Base-by-base conservation (phyloP, 2,329 filamentous ascomycete genomes). In the Penicillium sumatraense region DNA sequence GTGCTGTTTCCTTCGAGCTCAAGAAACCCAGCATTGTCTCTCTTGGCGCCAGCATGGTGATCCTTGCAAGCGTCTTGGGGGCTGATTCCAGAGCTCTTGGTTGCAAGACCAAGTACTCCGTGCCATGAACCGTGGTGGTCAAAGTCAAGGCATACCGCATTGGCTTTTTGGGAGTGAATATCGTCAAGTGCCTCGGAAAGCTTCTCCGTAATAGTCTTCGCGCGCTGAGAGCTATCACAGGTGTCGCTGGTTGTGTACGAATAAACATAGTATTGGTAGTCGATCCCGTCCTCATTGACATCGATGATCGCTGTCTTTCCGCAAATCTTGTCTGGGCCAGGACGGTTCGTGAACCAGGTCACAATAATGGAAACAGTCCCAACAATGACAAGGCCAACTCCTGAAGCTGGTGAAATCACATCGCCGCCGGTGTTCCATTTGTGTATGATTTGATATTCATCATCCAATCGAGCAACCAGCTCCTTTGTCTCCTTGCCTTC, bases 71-170 rank as follows among this genome's bases (percentile, higher is more conserved):
- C 13, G 1, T 2, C n/a, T 27, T 46, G 18, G 9, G 49, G 40
- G 49, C 38, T 24, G 1, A 18, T 23, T 26, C 49, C 49, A 4
- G 49, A 52, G 4, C 7, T 7, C 20, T 46, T 36, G 18, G 41
- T 46, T 3, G 31, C 49, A 5, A 52, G 11, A 14, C 49, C 49
- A 36, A 52, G 2, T 13, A 52, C 49, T 21, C 49, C 49, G 41
- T 52, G 49, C 49, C 49, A 52, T 38, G 49, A 46, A 14, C 49
- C 49, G 26, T 24, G 24, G 41, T 52, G 49, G 23, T 52, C 41
- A 20, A 52, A 20, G 16, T 52, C 49, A 27, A 46, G 11, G n/a
- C 49, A 52, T 2, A 46, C 41, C 38, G 49, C 49, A 27, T 14
- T 20, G 16, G 31, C 18, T 13, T 31, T 11, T 1, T 52, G 18